Evolutionary conservation across 768 basidiomycete species (phyloP).

Genomic region (Pleurotus tuoliensis): DNA sequence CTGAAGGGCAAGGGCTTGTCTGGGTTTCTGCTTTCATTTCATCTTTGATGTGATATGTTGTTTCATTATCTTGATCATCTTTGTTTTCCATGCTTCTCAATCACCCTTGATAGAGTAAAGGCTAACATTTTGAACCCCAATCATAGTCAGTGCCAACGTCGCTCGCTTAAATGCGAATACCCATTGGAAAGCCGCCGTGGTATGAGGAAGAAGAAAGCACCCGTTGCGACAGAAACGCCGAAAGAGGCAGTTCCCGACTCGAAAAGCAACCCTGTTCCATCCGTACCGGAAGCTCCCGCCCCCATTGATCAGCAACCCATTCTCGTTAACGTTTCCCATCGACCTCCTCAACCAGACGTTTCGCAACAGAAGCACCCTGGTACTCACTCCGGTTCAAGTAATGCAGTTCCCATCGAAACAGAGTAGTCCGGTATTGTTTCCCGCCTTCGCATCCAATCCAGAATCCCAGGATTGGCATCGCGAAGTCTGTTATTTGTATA

Average conservation of each 20-base stretch:
- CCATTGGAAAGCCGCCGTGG: slow-evolving; percentile 69
- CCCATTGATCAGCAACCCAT: neutral
- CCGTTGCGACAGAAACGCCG: slow-evolving; percentile 13
- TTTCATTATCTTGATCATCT: neutral
- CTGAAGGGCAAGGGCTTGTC: too few species aligned
- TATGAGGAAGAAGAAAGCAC: slow-evolving; percentile 50
- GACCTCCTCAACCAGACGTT: neutral
- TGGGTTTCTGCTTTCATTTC: too few species aligned
- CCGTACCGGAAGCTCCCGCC: neutral
- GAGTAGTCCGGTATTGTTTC: too few species aligned
- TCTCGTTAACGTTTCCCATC: slow-evolving; percentile 1
- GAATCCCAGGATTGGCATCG: too few species aligned
- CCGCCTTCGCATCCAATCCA: too few species aligned
- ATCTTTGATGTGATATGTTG: too few species aligned
- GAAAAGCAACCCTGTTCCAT: slow-evolving; percentile 11
- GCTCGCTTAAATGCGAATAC: slow-evolving; percentile 68
- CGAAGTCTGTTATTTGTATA: too few species aligned
- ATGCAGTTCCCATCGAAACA: too few species aligned
- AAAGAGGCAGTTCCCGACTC: slow-evolving; percentile 19
- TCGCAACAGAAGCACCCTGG: neutral
- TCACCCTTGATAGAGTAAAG: slow-evolving; percentile 14
- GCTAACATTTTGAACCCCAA: slow-evolving; percentile 13
- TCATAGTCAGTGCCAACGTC: slow-evolving; percentile 68
- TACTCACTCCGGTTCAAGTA: too few species aligned
- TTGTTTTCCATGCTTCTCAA: slow-evolving; percentile 10